Percentiles rank a stretch among this genome's conserved stretches.
These are phyloP conservation scores for Cytospora mali DNA, from an alignment of 2,329 filamentous ascomycete genomes.

Conservation along the genomic window DNA sequence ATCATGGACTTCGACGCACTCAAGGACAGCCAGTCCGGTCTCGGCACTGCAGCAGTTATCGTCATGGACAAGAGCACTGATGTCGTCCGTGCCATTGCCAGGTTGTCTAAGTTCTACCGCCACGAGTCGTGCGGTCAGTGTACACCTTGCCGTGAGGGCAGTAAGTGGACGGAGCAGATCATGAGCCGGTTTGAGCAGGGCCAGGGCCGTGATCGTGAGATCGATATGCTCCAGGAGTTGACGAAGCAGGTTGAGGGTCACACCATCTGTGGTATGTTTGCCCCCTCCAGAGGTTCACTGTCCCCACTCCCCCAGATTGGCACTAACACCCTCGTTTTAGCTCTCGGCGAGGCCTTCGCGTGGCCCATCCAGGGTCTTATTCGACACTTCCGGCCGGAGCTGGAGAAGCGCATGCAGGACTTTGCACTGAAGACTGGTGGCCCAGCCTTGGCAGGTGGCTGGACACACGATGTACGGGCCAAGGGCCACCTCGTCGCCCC, in stretches of 20 bases:
- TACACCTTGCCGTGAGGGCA: constrained; percentile 98
- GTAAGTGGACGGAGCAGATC: constrained; percentile 99
- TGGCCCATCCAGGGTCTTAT: constrained; percentile 99
- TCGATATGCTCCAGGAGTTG: constrained; percentile 98
- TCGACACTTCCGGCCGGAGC: constrained; percentile 94
- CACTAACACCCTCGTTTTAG: constrained; percentile 46
- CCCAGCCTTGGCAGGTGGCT: constrained; percentile 80
- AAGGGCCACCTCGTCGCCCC: constrained; percentile 86
- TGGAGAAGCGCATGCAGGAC: constrained; percentile 86
- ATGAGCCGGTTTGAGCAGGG: constrained; percentile 96
- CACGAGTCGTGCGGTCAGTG: constrained; percentile 99
- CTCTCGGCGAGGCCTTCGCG: constrained; percentile 94
- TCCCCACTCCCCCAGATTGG: neutral
- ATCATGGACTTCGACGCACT: constrained; percentile 99
- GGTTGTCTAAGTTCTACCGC: constrained; percentile 95
- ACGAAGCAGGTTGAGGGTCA: constrained; percentile 99
- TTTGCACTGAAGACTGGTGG: constrained; percentile 75
- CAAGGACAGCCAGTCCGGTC: constrained; percentile 96
- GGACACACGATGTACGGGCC: constrained; percentile 72
- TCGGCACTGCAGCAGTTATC: constrained; percentile 95
- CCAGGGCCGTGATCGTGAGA: constrained; percentile 84
- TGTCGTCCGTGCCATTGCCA: constrained; percentile 89
- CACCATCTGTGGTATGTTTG: constrained; percentile 84
- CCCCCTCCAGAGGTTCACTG: neutral
- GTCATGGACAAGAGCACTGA: constrained; percentile 99